These are phyloP conservation scores for Phialocephala sp. DNA, from an alignment of 2,329 filamentous ascomycete species.

Conservation along the genomic window DNA sequence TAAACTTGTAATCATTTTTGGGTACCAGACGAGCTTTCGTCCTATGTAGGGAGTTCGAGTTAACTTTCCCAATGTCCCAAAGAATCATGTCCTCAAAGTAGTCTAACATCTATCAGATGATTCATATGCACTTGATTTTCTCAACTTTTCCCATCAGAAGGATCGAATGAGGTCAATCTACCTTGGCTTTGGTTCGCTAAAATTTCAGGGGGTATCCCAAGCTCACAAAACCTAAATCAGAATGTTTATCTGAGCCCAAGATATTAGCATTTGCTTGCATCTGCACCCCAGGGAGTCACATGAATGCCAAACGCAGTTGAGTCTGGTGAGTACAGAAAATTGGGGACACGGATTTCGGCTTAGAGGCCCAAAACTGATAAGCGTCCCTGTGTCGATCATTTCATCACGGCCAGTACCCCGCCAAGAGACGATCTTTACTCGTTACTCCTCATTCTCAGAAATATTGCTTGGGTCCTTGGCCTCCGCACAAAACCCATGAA, in stretches of 20 bases:
- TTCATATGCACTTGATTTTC: neutral
- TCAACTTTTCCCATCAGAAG: neutral
- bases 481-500: neutral
- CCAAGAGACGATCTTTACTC: slow-evolving; percentile 11
- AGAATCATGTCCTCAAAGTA: neutral
- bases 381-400: slow-evolving; percentile 5
- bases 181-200: too few relatives aligned
- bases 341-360: neutral
- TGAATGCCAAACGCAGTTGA: neutral
- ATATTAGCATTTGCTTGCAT: neutral
- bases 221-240: too few relatives aligned
- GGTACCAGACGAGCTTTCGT: too few relatives aligned
- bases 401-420: slow-evolving; percentile 2
- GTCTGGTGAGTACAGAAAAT: neutral
- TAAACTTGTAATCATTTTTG: too few relatives aligned
- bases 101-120: neutral
- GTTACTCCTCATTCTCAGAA: neutral
- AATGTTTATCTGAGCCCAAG: too few relatives aligned
- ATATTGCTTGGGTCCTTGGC: neutral
- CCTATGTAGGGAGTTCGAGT: too few relatives aligned
- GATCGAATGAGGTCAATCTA: neutral
- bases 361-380: neutral
- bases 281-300: neutral
- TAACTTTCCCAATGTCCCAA: too few relatives aligned
- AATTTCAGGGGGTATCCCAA: too few relatives aligned